A percentile compares a stretch with the other conserved stretches of the same genome.
phyloP scores from a whole-genome alignment of 495 filamentous ascomycete genomes.

The Penicillium pancosmium region DNA sequence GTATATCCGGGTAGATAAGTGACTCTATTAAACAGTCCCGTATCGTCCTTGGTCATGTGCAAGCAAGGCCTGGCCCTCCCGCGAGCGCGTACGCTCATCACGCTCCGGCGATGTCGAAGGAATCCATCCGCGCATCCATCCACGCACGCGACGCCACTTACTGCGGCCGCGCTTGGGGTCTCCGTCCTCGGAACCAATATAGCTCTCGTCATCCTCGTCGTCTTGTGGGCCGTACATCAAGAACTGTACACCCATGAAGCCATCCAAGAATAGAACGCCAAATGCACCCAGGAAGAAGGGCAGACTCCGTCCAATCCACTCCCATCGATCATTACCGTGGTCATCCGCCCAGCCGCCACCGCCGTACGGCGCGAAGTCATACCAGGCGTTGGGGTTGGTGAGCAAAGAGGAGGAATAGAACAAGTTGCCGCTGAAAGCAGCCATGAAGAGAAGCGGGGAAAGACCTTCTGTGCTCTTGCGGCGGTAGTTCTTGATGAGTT shows the following conservation, averaged over 20 bases:
- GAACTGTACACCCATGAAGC: conserved; percentile 67
- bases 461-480: conserved; percentile 71
- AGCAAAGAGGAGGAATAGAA: conserved; percentile 71
- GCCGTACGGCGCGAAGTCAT: conserved; percentile 61
- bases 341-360: conserved; percentile 66
- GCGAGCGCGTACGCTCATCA: conserved; percentile 17
- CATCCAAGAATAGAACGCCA: conserved; percentile 68
- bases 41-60: conserved; percentile 35
- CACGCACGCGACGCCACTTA: conserved; percentile 58
- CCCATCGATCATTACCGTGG: conserved; percentile 56
- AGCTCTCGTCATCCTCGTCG: conserved; percentile 28
- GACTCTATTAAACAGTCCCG: conserved; percentile 35
- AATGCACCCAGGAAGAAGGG: conserved; percentile 75
- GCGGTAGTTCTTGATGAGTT: conserved; percentile 68
- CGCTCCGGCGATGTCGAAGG: conserved; percentile 45
- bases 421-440: conserved; percentile 72
- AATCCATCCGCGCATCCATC: conserved; percentile 74
- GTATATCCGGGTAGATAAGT: background rate
- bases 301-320: conserved; percentile 61
- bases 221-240: conserved; percentile 55
- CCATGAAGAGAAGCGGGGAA: conserved; percentile 68
- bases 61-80: conserved; percentile 40
- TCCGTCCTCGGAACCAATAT: conserved; percentile 21
- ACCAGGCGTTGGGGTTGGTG: conserved; percentile 70
- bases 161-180: conserved; percentile 44